Percentiles rank a stretch among this genome's conserved stretches.
Conservation (phyloP, 345 rosid species). For the Sonneratia caseolaris region DNA sequence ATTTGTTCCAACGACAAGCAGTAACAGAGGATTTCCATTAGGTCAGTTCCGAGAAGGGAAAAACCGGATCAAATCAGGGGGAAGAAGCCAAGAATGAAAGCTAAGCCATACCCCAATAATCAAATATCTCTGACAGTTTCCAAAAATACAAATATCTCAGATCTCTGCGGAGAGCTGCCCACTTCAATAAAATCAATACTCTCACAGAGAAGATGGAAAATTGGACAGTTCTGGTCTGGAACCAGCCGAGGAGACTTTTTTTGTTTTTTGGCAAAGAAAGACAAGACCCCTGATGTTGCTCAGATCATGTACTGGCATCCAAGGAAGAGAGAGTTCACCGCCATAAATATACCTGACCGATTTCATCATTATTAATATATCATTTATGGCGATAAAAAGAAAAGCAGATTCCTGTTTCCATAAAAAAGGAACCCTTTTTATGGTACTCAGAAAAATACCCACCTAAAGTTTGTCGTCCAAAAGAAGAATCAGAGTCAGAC, state of each 20-base stretch:
- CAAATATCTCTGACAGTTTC: background rate
- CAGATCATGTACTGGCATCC: too few relatives aligned
- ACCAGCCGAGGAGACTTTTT: too few relatives aligned
- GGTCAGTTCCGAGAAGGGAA: background rate
- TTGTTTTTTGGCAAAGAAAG: background rate
- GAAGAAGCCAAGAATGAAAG: background rate
- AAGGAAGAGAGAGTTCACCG: slow-evolving; percentile 6
- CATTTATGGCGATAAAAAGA: slow-evolving; percentile 27
- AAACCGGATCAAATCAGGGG: background rate
- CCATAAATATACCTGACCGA: slow-evolving; percentile 8
- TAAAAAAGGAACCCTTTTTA: slow-evolving; percentile 40
- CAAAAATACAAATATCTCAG: too few relatives aligned
- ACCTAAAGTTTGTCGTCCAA: slow-evolving; percentile 32
- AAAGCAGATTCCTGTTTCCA: slow-evolving; percentile 55
- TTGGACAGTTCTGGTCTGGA: too few relatives aligned
- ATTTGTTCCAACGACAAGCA: too few relatives aligned
- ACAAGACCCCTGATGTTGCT: background rate
- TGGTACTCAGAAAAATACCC: slow-evolving; percentile 37
- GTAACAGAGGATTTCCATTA: too few relatives aligned
- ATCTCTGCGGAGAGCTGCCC: background rate
- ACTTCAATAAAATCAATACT: background rate
- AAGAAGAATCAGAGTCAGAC: slow-evolving; percentile 34
- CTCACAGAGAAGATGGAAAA: background rate
- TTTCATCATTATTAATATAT: slow-evolving; percentile 13
- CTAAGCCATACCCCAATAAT: background rate